These are phyloP conservation scores for Curvularia spicifera DNA, from an alignment of 2,329 filamentous ascomycete genomes.

Conservation along the genomic window DNA sequence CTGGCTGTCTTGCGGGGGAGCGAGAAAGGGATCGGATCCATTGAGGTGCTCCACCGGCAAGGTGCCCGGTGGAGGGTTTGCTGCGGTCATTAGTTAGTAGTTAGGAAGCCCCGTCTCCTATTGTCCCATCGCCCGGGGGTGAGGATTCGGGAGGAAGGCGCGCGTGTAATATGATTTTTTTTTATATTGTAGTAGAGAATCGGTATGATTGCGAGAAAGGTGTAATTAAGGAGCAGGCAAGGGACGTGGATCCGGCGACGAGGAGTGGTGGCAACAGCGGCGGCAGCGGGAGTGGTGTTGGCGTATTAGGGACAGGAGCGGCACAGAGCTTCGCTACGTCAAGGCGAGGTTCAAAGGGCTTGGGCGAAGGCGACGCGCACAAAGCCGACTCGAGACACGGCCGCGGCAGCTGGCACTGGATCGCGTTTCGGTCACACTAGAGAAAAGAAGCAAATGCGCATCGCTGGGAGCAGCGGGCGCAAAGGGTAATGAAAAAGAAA, in stretches of 20 bases:
- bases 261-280: conserved; percentile 6
- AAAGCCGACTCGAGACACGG: conserved; percentile 26
- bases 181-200: conserved; percentile 4
- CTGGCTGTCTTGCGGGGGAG: conserved; percentile 47
- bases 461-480: conserved; percentile 40
- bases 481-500: conserved; percentile 34
- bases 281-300: background rate
- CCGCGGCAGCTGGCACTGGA: conserved; percentile 33
- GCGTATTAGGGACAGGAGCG: conserved; percentile 18
- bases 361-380: conserved; percentile 34
- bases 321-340: conserved; percentile 28
- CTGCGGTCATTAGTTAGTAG: conserved; percentile 52
- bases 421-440: conserved; percentile 39
- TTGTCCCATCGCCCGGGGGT: conserved; percentile 37
- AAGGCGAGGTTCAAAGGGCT: conserved; percentile 28
- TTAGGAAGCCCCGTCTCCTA: conserved; percentile 25
- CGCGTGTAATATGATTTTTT: conserved; percentile 4
- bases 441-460: conserved; percentile 35
- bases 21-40: conserved; percentile 55
- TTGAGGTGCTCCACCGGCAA: conserved; percentile 48
- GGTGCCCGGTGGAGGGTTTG: conserved; percentile 52
- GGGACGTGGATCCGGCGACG: conserved; percentile 10
- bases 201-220: conserved; percentile 5
- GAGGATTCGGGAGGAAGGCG: conserved; percentile 6
- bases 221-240: conserved; percentile 11